phyloP scores from a whole-genome alignment of 495 filamentous ascomycete species.

The Penicillium atrosanguineum region DNA sequence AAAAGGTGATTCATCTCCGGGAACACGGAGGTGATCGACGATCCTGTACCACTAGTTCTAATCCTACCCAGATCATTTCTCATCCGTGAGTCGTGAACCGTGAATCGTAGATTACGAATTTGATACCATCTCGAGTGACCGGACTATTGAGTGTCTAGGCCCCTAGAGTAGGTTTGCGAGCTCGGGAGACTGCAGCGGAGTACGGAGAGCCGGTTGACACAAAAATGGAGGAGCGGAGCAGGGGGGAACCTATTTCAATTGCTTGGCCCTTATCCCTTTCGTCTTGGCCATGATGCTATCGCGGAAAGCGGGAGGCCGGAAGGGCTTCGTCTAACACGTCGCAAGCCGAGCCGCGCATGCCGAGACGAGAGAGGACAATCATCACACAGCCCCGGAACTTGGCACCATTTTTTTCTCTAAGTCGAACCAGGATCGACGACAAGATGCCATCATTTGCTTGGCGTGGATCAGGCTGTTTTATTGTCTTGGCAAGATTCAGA shows the following conservation, averaged over 20 bases:
- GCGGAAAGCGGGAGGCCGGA: too few species aligned
- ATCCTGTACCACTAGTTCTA: conserved; percentile 30
- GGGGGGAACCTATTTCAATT: not conserved
- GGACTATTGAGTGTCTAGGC: not conserved
- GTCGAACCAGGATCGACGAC: not conserved
- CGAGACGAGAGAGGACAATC: not conserved
- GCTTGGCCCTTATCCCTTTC: conserved; percentile 16
- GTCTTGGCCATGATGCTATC: conserved; percentile 11
- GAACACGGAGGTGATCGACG: conserved; percentile 12
- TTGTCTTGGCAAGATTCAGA: conserved; percentile 12
- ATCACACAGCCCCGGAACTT: not conserved
- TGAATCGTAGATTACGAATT: not conserved
- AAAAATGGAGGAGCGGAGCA: not conserved
- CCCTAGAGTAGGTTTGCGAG: too few species aligned
- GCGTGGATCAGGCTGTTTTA: conserved; percentile 1
- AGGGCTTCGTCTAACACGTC: too few species aligned
- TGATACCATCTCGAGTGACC: not conserved
- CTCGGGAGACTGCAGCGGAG: not conserved
- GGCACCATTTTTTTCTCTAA: not conserved
- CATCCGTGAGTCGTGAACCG: not conserved
- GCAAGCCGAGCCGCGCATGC: not conserved
- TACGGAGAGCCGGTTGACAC: not conserved
- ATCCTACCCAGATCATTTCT: conserved; percentile 16
- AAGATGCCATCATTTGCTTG: not conserved
- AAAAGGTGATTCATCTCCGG: not conserved